These are phyloP conservation scores for Pythium sukuiense DNA, from an alignment of 352 stramenopile genomes.

Conservation along the genomic window DNA sequence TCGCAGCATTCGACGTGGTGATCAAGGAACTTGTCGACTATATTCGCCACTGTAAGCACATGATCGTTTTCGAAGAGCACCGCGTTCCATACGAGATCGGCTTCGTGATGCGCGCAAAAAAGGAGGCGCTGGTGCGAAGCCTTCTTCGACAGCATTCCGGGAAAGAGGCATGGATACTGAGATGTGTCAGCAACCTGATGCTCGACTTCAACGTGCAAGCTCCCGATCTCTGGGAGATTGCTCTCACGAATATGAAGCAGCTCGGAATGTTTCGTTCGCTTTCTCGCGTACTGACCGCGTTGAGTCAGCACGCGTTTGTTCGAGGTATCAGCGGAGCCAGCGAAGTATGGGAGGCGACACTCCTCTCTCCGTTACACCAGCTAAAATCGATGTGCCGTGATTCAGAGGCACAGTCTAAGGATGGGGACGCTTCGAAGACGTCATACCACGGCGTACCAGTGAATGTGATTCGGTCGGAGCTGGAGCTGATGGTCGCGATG, in stretches of 20 bases:
- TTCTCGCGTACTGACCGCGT: slow-evolving; percentile 26
- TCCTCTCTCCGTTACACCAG: slow-evolving; percentile 30
- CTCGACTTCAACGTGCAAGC: slow-evolving; percentile 38
- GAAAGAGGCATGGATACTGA: slow-evolving; percentile 24
- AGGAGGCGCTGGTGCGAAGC: slow-evolving; percentile 34
- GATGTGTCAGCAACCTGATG: slow-evolving; percentile 33
- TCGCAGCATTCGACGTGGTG: slow-evolving; percentile 18
- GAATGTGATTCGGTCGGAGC: slow-evolving; percentile 17
- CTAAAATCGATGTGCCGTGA: slow-evolving; percentile 19
- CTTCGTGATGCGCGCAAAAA: slow-evolving; percentile 38
- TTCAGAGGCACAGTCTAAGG: not conserved
- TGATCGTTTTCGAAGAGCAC: slow-evolving; percentile 42
- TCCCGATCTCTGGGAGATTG: slow-evolving; percentile 34
- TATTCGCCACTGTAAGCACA: slow-evolving; percentile 33
- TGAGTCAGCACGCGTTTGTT: slow-evolving; percentile 29
- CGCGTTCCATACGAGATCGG: slow-evolving; percentile 35
- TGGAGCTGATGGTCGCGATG: slow-evolving; percentile 34
- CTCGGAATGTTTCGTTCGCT: slow-evolving; percentile 34
- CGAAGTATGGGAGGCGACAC: slow-evolving; percentile 30
- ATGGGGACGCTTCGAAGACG: not conserved
- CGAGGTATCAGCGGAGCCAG: slow-evolving; percentile 24
- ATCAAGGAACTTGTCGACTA: slow-evolving; percentile 33
- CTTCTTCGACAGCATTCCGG: slow-evolving; percentile 32
- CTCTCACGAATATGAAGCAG: slow-evolving; percentile 30
- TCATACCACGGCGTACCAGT: slow-evolving; percentile 12